Percentiles rank a stretch among this genome's conserved stretches.
These are phyloP conservation scores for Gnaphalium uliginosum DNA, from an alignment of 129 eudicot species.

Conservation along the genomic window DNA sequence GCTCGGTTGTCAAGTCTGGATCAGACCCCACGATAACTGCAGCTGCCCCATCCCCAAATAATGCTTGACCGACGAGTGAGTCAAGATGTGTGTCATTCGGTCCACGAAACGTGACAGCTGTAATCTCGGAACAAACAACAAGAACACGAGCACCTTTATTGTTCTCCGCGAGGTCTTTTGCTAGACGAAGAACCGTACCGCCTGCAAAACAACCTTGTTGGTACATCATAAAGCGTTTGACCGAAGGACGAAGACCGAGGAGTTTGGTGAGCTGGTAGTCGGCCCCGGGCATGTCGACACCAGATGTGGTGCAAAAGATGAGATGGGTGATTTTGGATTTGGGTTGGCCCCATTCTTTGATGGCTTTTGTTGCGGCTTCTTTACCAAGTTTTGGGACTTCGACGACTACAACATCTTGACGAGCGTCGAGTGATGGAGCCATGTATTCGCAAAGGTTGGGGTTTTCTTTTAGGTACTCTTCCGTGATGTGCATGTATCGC, in stretches of 20 bases:
- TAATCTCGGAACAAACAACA: slow-evolving; percentile 65
- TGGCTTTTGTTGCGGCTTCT: slow-evolving; percentile 70
- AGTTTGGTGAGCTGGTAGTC: slow-evolving; percentile 76
- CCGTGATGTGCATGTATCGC: slow-evolving; percentile 68
- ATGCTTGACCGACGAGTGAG: slow-evolving; percentile 61
- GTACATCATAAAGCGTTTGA: slow-evolving; percentile 55
- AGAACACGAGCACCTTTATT: slow-evolving; percentile 62
- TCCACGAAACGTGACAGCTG: slow-evolving; percentile 67
- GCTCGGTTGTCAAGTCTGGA: slow-evolving; percentile 31
- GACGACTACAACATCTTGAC: slow-evolving; percentile 73
- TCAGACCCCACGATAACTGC: slow-evolving; percentile 42
- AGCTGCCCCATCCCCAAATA: slow-evolving; percentile 52
- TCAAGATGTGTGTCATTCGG: slow-evolving; percentile 62
- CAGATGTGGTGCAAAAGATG: slow-evolving; percentile 68
- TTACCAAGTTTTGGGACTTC: slow-evolving; percentile 76
- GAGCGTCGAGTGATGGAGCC: slow-evolving; percentile 70
- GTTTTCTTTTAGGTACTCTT: slow-evolving; percentile 55
- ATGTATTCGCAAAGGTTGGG: slow-evolving; percentile 56
- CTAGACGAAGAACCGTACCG: slow-evolving; percentile 59
- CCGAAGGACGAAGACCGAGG: slow-evolving; percentile 65
- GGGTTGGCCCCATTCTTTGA: slow-evolving; percentile 48
- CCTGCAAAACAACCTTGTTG: slow-evolving; percentile 44
- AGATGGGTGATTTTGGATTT: slow-evolving; percentile 68
- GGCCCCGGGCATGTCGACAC: slow-evolving; percentile 79
- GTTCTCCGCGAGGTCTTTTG: slow-evolving; percentile 71